These are phyloP conservation scores for Monosporascus sp. DNA, from an alignment of 2,329 filamentous ascomycete genomes.

Conservation along the genomic window DNA sequence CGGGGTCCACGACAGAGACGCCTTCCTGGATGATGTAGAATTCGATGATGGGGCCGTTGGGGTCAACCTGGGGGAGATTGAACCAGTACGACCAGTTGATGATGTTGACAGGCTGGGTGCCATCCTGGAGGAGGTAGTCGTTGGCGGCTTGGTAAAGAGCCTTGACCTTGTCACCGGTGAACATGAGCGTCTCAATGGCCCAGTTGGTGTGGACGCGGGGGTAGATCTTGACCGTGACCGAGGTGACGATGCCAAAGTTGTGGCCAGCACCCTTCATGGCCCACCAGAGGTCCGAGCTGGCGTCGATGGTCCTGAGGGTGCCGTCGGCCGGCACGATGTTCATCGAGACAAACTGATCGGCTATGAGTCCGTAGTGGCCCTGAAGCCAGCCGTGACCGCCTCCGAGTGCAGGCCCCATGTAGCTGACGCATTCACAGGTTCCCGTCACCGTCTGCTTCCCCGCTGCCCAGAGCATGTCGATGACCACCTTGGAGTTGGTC, in stretches of 20 bases:
- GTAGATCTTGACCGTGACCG: conserved; percentile 40
- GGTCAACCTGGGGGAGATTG: conserved; percentile 24
- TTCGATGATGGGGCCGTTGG: conserved; percentile 31
- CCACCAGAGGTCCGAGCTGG: conserved; percentile 43
- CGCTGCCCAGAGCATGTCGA: conserved; percentile 41
- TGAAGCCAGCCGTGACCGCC: conserved; percentile 41
- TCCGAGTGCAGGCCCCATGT: conserved; percentile 37
- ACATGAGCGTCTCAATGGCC: conserved; percentile 30
- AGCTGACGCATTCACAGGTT: conserved; percentile 47
- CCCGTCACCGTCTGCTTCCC: conserved; percentile 49
- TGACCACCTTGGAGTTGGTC: conserved; percentile 38
- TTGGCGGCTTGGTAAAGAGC: conserved; percentile 24
- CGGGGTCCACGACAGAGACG: conserved; percentile 32
- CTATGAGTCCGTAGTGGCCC: conserved; percentile 35
- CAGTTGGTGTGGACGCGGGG: conserved; percentile 32
- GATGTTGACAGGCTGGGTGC: conserved; percentile 36
- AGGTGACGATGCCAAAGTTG: conserved; percentile 54
- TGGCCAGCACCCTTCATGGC: conserved; percentile 51
- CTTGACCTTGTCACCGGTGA: conserved; percentile 29
- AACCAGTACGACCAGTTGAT: conserved; percentile 48
- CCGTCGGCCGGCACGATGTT: conserved; percentile 37
- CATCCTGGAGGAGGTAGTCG: conserved; percentile 32
- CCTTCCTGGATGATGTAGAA: conserved; percentile 40
- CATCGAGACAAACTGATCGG: conserved; percentile 36
- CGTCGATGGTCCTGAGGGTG: conserved; percentile 25